Base-by-base conservation (phyloP, 306 rosid genomes). In the Medicago lupulina region DNA sequence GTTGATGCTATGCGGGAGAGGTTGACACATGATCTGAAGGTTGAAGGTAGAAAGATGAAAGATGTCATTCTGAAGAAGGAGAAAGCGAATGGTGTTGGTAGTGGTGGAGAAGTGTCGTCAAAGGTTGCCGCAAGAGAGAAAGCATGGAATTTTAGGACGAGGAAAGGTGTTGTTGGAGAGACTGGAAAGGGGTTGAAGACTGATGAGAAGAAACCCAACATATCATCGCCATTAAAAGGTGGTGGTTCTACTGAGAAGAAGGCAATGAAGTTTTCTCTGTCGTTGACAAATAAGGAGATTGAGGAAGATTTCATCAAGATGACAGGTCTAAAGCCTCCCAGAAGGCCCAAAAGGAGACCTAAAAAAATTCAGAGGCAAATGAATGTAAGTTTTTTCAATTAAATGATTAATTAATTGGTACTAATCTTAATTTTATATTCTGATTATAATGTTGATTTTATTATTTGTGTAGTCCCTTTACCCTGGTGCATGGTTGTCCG, bases 1-100 rank as follows among this genome's bases (percentile, higher is more conserved):
- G 90, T 95, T 83, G 91, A 84, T 28, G 97, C 97, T 71, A 87
- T 95, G 55, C 80, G 97, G 62, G 90, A 90, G 91, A 92, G 87
- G 90, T 83, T 92, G 62, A 80, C 89, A 85, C 75, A 84, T 82
- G 99, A 95, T 86, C 90, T 92, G 77, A 92, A 92, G 63, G 85
- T 86, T 62, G 92, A 86, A 74, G 85, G 92, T 21, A 84, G 79
- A 50, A 81, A 81, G 85, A 84, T 95, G 86, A 90, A 90, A 75
- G 83, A 80, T 72, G 93, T 79, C 84, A 84, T 89, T 79, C 79
- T 91, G 60, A 61, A n/a, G n/a, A n/a, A 85, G 60, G 85, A 88
- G 72, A 79, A n/a, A 13, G 88, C 55, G 13, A 50, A 79, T 6
- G 62, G 51, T 1, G 49, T n/a, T 9, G 49, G 4, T 1, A 81